These are phyloP conservation scores for Talaromyces proteolyticus DNA, from an alignment of 495 filamentous ascomycete genomes.

Conservation along the genomic window DNA sequence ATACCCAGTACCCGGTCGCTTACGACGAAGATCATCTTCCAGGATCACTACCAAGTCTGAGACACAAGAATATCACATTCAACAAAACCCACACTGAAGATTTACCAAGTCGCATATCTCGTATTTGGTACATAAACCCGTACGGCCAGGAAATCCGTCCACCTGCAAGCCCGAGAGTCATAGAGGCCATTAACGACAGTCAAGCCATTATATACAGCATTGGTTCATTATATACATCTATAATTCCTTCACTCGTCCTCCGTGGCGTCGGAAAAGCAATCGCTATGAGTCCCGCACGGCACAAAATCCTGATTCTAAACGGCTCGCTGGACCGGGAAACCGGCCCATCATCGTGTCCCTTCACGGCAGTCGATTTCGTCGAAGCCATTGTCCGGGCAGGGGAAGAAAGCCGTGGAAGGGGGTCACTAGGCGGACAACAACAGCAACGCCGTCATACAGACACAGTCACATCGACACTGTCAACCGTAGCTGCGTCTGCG, in stretches of 20 bases:
- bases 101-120: conserved; percentile 67
- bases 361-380: conserved; percentile 72
- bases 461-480: not conserved
- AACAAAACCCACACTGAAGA: conserved; percentile 67
- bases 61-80: conserved; percentile 74
- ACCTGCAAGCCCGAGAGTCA: conserved; percentile 69
- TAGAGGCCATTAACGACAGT: conserved; percentile 56
- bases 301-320: conserved; percentile 85
- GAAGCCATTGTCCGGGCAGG: conserved; percentile 65
- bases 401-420: conserved; percentile 36
- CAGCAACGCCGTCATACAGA: conserved; percentile 1
- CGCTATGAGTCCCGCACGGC: conserved; percentile 36
- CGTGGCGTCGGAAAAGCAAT: conserved; percentile 38
- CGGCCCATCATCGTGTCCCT: conserved; percentile 51
- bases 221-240: conserved; percentile 76
- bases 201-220: conserved; percentile 82
- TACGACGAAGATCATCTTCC: conserved; percentile 88
- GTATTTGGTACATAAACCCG: conserved; percentile 96
- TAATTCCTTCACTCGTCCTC: conserved; percentile 59
- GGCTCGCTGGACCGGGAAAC: conserved; percentile 81
- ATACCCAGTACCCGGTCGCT: conserved; percentile 48
- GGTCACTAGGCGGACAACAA: conserved; percentile 4
- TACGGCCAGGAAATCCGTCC: conserved; percentile 89
- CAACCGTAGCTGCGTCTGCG: conserved; percentile 3
- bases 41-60: conserved; percentile 71